phyloP scores from a whole-genome alignment of 208 protist genomes.

The Trypanosoma melophagium region DNA sequence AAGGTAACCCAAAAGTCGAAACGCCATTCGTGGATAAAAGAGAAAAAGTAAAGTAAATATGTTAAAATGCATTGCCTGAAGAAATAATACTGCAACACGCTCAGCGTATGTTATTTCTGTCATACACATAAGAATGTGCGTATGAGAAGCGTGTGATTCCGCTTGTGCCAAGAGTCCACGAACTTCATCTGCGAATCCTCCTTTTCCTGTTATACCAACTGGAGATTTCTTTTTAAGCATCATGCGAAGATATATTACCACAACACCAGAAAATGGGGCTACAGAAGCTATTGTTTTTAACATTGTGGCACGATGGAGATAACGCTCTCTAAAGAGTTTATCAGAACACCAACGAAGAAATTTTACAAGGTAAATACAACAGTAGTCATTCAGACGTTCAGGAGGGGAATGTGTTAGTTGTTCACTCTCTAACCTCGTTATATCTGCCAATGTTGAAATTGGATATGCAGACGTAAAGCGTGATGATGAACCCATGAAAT shows the following conservation, averaged over 20 bases:
- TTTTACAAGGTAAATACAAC: conserved; percentile 69
- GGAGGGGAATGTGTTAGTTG: conserved; percentile 59
- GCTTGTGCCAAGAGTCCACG: conserved; percentile 59
- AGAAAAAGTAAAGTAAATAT: conserved; percentile 58
- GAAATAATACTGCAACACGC: conserved; percentile 46
- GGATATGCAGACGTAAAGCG: conserved; percentile 43
- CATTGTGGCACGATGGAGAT: conserved; percentile 79
- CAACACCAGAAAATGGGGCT: conserved; percentile 45
- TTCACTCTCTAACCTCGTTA: conserved; percentile 59
- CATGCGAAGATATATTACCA: conserved; percentile 54
- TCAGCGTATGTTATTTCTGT: conserved; percentile 57
- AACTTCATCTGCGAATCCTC: conserved; percentile 8
- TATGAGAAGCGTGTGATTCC: conserved; percentile 67
- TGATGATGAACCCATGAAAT: conserved; percentile 71
- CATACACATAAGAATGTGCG: conserved; percentile 60
- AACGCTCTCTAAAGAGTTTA: conserved; percentile 69
- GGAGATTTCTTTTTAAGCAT: conserved; percentile 25
- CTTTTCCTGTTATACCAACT: not conserved
- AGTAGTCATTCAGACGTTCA: conserved; percentile 56
- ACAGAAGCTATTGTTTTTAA: conserved; percentile 55
- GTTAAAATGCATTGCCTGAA: conserved; percentile 48
- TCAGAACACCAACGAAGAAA: conserved; percentile 69
- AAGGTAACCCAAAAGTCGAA: conserved; percentile 73
- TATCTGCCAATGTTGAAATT: conserved; percentile 25
- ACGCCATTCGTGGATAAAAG: conserved; percentile 65